Percentiles rank a stretch among this genome's conserved stretches.
Evolutionary conservation across 75 land plant genomes (phyloP).

Genomic region (Selaginella moellendorffii): DNA sequence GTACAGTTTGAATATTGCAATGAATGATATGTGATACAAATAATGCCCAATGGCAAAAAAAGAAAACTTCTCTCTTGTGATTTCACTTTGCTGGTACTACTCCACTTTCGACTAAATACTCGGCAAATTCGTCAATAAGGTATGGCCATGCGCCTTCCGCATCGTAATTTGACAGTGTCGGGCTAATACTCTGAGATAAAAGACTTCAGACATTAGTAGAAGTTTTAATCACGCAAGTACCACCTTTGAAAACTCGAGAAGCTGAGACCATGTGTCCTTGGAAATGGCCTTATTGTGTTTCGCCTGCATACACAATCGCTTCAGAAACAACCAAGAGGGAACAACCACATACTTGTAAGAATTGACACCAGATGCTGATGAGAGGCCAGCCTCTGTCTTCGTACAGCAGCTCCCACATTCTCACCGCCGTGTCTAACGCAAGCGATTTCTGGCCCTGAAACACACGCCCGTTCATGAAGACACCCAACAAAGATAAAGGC

Average conservation of each 20-base stretch:
- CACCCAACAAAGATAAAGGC: not conserved
- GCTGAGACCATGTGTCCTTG: constrained; percentile 92
- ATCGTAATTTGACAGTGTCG: constrained; percentile 69
- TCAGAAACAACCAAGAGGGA: not conserved
- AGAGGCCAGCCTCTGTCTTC: constrained; percentile 80
- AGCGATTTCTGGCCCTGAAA: constrained; percentile 88
- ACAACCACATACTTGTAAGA: constrained; percentile 48
- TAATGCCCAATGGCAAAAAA: too few relatives aligned
- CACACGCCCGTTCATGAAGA: not conserved
- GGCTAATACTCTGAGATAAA: constrained; percentile 53
- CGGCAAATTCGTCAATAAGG: constrained; percentile 87
- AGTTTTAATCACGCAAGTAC: not conserved
- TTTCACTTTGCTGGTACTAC: too few relatives aligned
- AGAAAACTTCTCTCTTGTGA: too few relatives aligned
- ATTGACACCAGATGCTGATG: constrained; percentile 89
- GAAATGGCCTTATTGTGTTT: constrained; percentile 94
- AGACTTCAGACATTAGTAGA: not conserved
- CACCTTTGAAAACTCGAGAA: constrained; percentile 90
- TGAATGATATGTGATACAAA: too few relatives aligned
- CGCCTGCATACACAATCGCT: constrained; percentile 27
- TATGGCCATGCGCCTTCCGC: constrained; percentile 96
- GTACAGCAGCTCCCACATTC: constrained; percentile 95
- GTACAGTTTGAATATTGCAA: too few relatives aligned
- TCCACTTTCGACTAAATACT: constrained; percentile 63
- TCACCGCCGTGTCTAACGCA: constrained; percentile 89